A percentile compares a stretch with the other conserved stretches of the same genome.
These are phyloP conservation scores for Elymus sibiricus DNA, from an alignment of 176 grass and related monocot species.

Conservation along the genomic window DNA sequence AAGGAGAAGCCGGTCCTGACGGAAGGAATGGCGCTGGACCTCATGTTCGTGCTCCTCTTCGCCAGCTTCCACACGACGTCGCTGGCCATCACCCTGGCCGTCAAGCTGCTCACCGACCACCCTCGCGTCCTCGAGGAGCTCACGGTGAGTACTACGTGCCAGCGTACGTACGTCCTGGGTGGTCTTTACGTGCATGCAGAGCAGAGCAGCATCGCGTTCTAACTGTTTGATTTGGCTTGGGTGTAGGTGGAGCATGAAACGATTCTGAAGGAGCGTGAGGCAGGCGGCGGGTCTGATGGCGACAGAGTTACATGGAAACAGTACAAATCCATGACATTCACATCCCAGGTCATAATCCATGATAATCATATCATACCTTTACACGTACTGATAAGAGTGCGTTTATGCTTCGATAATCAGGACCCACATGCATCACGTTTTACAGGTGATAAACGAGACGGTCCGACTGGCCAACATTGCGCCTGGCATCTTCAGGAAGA, in stretches of 20 bases:
- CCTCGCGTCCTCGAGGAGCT: conserved; percentile 42
- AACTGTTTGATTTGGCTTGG: neutral
- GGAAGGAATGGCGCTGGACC: conserved; percentile 47
- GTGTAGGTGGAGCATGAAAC: conserved; percentile 44
- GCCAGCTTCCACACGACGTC: conserved; percentile 68
- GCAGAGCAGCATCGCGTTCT: neutral
- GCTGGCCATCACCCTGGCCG: conserved; percentile 48
- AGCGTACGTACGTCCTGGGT: neutral
- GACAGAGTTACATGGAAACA: conserved; percentile 47
- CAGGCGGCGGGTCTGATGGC: neutral
- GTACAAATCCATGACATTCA: conserved; percentile 55
- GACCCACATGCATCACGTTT: neutral
- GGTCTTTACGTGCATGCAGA: neutral
- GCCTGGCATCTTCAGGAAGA: conserved; percentile 58
- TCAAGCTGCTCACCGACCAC: conserved; percentile 52
- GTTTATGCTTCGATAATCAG: neutral
- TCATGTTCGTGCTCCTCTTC: conserved; percentile 58
- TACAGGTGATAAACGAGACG: conserved; percentile 55
- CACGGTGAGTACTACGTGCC: conserved; percentile 8
- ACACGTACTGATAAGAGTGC: neutral
- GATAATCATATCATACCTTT: conserved; percentile 2
- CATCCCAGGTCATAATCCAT: conserved; percentile 40
- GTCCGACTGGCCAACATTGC: conserved; percentile 55
- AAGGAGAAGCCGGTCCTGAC: conserved; percentile 45
- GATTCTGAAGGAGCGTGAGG: conserved; percentile 26